Percentiles rank a stretch among this genome's conserved stretches.
These are phyloP conservation scores for Clavispora asparagi DNA, from an alignment of 805 yeast genomes.

Conservation along the genomic window DNA sequence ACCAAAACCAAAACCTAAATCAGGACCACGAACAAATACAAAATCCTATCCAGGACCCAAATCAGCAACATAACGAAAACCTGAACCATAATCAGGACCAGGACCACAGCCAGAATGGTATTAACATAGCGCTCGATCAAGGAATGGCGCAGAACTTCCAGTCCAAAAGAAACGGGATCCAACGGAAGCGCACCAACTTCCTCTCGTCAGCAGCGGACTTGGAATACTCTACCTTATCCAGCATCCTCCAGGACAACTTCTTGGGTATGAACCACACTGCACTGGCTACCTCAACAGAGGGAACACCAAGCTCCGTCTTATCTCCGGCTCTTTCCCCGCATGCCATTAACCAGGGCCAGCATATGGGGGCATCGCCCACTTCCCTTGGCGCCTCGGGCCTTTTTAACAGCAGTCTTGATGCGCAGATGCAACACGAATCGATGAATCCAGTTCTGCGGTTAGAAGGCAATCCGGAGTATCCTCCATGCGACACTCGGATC, in stretches of 20 bases:
- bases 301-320: slow-evolving; percentile 32
- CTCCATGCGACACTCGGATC: slow-evolving; percentile 51
- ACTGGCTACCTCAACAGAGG: slow-evolving; percentile 28
- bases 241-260: slow-evolving; percentile 50
- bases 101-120: not conserved
- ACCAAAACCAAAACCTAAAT: not conserved
- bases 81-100: not conserved
- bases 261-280: slow-evolving; percentile 17
- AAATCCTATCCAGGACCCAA: not conserved
- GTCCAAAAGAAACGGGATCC: not conserved
- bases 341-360: not conserved
- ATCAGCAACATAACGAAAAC: not conserved
- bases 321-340: slow-evolving; percentile 39
- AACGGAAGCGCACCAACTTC: slow-evolving; percentile 37
- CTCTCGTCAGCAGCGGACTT: slow-evolving; percentile 67
- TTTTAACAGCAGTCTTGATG: not conserved
- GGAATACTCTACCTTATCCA: slow-evolving; percentile 66
- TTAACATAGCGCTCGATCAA: not conserved
- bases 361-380: slow-evolving; percentile 3
- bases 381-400: slow-evolving; percentile 3
- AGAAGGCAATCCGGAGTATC: slow-evolving; percentile 11
- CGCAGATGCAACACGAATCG: not conserved
- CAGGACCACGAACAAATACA: not conserved
- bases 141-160: not conserved
- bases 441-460: not conserved